Conservation (phyloP, 2,329 filamentous ascomycete species). For the Nigrospora oryzae region DNA sequence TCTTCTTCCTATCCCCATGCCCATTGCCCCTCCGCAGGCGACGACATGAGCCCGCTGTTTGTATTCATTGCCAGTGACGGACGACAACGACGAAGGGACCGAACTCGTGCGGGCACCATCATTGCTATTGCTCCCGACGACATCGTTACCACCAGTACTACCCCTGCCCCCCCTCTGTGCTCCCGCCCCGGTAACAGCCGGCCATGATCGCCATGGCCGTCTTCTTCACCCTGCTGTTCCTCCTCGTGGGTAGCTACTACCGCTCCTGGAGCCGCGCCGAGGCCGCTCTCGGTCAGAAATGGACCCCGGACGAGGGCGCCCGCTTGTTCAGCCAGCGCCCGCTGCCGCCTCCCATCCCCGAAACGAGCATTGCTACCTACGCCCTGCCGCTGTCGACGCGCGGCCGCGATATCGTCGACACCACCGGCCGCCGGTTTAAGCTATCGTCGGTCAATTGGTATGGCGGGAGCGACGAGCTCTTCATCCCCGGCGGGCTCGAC, state of each 20-base stretch:
- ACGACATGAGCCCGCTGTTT: too few relatives aligned
- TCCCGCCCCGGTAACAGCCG: not conserved
- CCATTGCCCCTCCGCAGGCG: too few relatives aligned
- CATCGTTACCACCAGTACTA: too few relatives aligned
- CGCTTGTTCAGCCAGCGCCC: slow-evolving; percentile 39
- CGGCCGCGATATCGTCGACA: slow-evolving; percentile 54
- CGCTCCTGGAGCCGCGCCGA: slow-evolving; percentile 37
- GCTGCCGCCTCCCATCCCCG: slow-evolving; percentile 32
- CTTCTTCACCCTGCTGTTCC: slow-evolving; percentile 25
- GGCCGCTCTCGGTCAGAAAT: slow-evolving; percentile 31
- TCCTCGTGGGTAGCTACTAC: slow-evolving; percentile 28
- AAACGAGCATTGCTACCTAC: slow-evolving; percentile 37
- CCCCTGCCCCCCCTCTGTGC: not conserved
- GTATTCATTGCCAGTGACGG: too few relatives aligned
- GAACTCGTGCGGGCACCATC: too few relatives aligned
- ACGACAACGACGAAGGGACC: too few relatives aligned
- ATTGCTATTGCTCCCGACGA: too few relatives aligned
- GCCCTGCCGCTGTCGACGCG: slow-evolving; percentile 48
- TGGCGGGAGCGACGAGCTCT: slow-evolving; percentile 58
- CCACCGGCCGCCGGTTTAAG: slow-evolving; percentile 47
- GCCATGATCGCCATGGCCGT: slow-evolving; percentile 14
- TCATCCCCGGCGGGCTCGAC: slow-evolving; percentile 56
- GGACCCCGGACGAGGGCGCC: slow-evolving; percentile 39
- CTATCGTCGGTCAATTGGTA: slow-evolving; percentile 64
- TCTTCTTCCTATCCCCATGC: too few relatives aligned